Base-by-base conservation (phyloP, 257 asterid genomes). In the Striga asiatica region DNA sequence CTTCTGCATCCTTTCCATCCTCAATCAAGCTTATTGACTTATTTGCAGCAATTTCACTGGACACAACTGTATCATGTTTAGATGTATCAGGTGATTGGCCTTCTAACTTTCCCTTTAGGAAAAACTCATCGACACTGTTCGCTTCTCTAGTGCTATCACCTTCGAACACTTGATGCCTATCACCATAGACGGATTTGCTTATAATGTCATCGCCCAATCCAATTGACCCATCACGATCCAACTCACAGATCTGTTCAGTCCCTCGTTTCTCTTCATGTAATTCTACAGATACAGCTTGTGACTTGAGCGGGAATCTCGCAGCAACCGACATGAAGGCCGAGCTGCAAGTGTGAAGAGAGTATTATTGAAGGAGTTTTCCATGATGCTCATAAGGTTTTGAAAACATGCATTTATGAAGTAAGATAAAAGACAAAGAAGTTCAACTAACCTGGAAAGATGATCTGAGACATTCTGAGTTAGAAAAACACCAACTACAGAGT, bases 401-500 rank as follows among this genome's bases (percentile, higher is more conserved):
- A 42, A 11, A 2, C 7, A 20, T 25, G 28, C n/a, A n/a, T 22
- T 14, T 24, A 45, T 43, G 29, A 51, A 37, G 46, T 12, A 60
- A 35, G 22, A 38, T 47, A 12, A 59, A 46, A 60, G 28, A 52
- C 37, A 28, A 65, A 29, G 22, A 60, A 16, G 41, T 54, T 53
- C 23, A 27, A 31, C 70, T 37, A 61, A 82, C 95, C 95, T 85
- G 57, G 93, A 85, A 31, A 82, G 74, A 71, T 79, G 81, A 62
- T 85, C 93, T 1, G 85, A 71, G 39, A 85, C 95, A 68, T 85
- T 85, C 71, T 82, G 93, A 45, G 95, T 73, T 35, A 85, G 77
- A 63, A 82, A 85, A 60, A 80, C 89, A 60, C 93, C 93, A 60
- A 81, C 75, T 16, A 82, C 89, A 0, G 89, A 85, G 66, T 82